These are phyloP conservation scores for Ophiostoma sp. DNA, from an alignment of 2,329 filamentous ascomycete genomes.

Conservation along the genomic window DNA sequence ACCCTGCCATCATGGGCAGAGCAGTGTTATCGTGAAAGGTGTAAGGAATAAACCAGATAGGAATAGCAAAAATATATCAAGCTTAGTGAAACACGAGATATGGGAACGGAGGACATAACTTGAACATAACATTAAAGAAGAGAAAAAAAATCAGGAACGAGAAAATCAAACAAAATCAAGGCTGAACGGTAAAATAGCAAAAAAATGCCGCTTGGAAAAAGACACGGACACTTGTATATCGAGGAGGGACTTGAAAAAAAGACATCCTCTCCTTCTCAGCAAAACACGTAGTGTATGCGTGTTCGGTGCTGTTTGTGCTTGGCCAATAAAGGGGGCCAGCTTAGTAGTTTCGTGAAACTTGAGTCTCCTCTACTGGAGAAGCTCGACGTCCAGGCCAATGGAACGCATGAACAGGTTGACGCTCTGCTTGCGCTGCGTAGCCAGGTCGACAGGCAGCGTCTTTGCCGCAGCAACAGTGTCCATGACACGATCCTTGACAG, in stretches of 20 bases:
- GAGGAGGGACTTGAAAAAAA: slow-evolving; percentile 8
- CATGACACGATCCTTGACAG: slow-evolving; percentile 96
- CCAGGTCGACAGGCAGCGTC: slow-evolving; percentile 81
- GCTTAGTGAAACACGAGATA: neutral
- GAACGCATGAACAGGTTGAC: slow-evolving; percentile 98
- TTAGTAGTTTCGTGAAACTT: neutral
- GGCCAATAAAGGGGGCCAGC: neutral
- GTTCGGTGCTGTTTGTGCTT: neutral
- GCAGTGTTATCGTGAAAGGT: no score
- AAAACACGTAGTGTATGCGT: neutral
- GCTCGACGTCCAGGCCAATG: slow-evolving; percentile 94
- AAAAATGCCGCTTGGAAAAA: slow-evolving; percentile 24
- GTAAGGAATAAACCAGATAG: neutral
- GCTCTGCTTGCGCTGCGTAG: slow-evolving; percentile 74
- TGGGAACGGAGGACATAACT: neutral
- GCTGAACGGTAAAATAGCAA: slow-evolving; percentile 20
- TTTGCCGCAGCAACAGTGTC: slow-evolving; percentile 87
- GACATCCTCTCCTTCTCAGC: slow-evolving; percentile 4
- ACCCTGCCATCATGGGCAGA: no score
- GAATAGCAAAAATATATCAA: neutral
- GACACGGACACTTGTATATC: slow-evolving; percentile 21
- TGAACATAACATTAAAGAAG: neutral
- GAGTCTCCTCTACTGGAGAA: slow-evolving; percentile 39
- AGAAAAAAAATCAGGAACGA: neutral
- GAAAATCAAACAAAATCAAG: neutral